phyloP scores from a whole-genome alignment of 2,329 filamentous ascomycete genomes.

The Neonectria hederae region DNA sequence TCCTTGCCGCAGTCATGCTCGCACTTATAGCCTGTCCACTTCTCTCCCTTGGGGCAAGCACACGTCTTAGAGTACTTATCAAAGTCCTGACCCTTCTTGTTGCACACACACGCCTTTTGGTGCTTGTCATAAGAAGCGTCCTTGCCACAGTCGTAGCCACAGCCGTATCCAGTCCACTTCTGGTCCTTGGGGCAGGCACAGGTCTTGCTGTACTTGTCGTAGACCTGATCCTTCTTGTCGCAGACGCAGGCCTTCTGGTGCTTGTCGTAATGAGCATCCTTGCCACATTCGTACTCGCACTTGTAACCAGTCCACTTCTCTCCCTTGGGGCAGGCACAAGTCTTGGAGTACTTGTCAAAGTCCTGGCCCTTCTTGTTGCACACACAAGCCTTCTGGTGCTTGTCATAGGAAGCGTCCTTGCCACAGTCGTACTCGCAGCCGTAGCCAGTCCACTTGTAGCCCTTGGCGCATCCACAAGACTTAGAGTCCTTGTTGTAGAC shows the following conservation, averaged over 20 bases:
- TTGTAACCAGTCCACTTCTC: conserved; percentile 8
- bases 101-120: conserved; percentile 4
- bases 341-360: not conserved
- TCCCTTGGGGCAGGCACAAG: conserved; percentile 8
- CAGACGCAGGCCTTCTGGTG: not conserved
- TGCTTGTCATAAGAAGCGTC: conserved; percentile 6
- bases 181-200: conserved; percentile 7
- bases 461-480: conserved; percentile 6
- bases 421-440: not conserved
- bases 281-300: conserved; percentile 14
- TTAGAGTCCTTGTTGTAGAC: not conserved
- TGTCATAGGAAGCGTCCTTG: conserved; percentile 7
- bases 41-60: conserved; percentile 1
- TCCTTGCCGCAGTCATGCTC: conserved; percentile 12
- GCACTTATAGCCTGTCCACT: conserved; percentile 12
- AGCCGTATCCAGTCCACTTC: conserved; percentile 9
- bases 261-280: not conserved
- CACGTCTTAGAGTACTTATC: not conserved
- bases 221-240: not conserved
- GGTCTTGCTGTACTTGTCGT: not conserved
- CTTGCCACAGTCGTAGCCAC: not conserved
- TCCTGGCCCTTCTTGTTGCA: not conserved
- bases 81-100: conserved; percentile 2
- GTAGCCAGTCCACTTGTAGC: conserved; percentile 8
- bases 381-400: not conserved